Conservation (phyloP, 495 filamentous ascomycete species). For the Trypethelium eluteriae region DNA sequence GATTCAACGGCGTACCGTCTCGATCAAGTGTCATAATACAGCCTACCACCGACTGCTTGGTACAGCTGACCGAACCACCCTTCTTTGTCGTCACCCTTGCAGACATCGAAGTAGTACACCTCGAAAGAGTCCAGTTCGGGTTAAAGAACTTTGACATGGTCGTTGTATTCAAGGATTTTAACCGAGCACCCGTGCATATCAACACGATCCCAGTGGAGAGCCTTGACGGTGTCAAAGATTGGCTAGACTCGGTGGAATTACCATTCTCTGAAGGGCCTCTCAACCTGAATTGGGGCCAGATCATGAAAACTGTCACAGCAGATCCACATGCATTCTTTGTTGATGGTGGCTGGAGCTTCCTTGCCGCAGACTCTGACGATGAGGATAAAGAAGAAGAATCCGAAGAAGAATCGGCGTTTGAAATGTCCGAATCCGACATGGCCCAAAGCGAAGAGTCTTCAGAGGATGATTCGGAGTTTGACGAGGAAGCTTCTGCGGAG, state of each 20-base stretch:
- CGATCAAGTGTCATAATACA: slow-evolving; percentile 91
- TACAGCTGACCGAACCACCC: slow-evolving; percentile 92
- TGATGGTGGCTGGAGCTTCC: slow-evolving; percentile 93
- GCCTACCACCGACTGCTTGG: slow-evolving; percentile 95
- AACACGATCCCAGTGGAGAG: slow-evolving; percentile 97
- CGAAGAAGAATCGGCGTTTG: slow-evolving; percentile 78
- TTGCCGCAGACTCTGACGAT: slow-evolving; percentile 78
- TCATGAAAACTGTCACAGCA: slow-evolving; percentile 96
- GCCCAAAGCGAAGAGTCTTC: slow-evolving; percentile 70
- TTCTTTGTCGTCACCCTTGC: slow-evolving; percentile 91
- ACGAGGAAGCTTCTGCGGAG: slow-evolving; percentile 76
- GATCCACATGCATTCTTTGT: slow-evolving; percentile 92
- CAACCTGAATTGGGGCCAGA: slow-evolving; percentile 96
- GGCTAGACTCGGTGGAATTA: slow-evolving; percentile 92
- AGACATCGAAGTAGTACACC: slow-evolving; percentile 91
- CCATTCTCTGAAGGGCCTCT: slow-evolving; percentile 90
- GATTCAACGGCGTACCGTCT: slow-evolving; percentile 92
- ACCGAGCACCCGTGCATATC: slow-evolving; percentile 76
- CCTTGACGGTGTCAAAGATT: slow-evolving; percentile 93
- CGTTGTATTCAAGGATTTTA: slow-evolving; percentile 95
- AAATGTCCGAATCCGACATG: slow-evolving; percentile 76
- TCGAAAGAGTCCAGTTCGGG: slow-evolving; percentile 96
- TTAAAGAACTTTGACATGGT: slow-evolving; percentile 99
- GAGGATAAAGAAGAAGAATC: slow-evolving; percentile 72
- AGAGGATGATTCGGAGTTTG: slow-evolving; percentile 86